Percentiles rank a stretch among this genome's conserved stretches.
These are phyloP conservation scores for Saccharomycopsis selenospora DNA, from an alignment of 805 yeast genomes.

Conservation along the genomic window DNA sequence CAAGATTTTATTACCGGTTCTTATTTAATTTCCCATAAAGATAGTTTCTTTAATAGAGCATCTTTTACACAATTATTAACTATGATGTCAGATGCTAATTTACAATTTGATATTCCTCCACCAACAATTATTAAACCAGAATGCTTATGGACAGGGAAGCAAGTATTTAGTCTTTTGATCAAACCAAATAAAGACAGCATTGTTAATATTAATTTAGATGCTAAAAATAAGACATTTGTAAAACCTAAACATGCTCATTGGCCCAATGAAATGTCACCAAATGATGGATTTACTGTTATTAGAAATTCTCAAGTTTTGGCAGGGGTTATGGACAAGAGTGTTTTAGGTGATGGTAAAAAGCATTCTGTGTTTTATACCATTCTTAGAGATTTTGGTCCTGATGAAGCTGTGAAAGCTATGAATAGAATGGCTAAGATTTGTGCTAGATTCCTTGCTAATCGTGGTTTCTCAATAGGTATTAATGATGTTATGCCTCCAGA, in stretches of 20 bases:
- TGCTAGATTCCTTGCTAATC: slow-evolving; percentile 88
- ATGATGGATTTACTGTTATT: slow-evolving; percentile 89
- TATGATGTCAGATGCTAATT: slow-evolving; percentile 92
- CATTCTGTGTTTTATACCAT: slow-evolving; percentile 94
- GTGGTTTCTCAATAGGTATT: slow-evolving; percentile 97
- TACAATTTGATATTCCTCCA: slow-evolving; percentile 89
- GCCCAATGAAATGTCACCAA: slow-evolving; percentile 94
- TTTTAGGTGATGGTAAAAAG: slow-evolving; percentile 96
- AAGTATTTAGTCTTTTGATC: slow-evolving; percentile 81
- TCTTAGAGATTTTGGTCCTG: slow-evolving; percentile 92
- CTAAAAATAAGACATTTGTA: slow-evolving; percentile 81
- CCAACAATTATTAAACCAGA: slow-evolving; percentile 90
- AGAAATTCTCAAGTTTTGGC: slow-evolving; percentile 82
- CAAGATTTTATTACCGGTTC: slow-evolving; percentile 99
- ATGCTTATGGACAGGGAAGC: slow-evolving; percentile 95
- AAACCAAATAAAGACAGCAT: slow-evolving; percentile 70
- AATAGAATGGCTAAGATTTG: slow-evolving; percentile 98
- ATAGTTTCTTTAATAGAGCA: slow-evolving; percentile 85
- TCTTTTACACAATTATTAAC: slow-evolving; percentile 73
- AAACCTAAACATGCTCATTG: slow-evolving; percentile 62
- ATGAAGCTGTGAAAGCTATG: slow-evolving; percentile 93
- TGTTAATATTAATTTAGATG: slow-evolving; percentile 85
- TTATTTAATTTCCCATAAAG: slow-evolving; percentile 85
- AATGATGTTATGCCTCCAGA: slow-evolving; percentile 93
- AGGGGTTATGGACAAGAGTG: slow-evolving; percentile 96